phyloP scores from a whole-genome alignment of 495 filamentous ascomycete species.

The Hapsidospora chrysogenum region DNA sequence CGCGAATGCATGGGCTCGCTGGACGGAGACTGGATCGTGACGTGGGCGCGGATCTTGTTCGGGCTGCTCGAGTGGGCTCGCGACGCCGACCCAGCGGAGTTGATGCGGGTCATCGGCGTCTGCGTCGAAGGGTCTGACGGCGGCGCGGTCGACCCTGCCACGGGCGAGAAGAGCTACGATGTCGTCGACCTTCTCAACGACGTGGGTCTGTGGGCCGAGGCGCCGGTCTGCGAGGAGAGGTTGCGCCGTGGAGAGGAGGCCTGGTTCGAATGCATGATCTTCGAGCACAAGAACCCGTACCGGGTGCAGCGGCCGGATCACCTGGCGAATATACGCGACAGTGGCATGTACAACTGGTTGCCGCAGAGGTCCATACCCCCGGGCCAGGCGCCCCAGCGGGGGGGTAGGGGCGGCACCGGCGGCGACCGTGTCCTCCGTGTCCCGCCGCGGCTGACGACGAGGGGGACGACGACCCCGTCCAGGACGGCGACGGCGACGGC shows the following conservation, averaged over 20 bases:
- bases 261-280: not conserved
- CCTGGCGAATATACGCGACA: too few relatives aligned
- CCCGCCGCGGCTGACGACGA: too few relatives aligned
- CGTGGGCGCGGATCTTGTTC: conserved; percentile 15
- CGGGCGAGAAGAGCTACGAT: conserved; percentile 6
- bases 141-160: not conserved
- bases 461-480: too few relatives aligned
- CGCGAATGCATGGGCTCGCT: conserved; percentile 21
- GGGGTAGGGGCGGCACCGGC: too few relatives aligned
- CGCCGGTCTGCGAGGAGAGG: conserved; percentile 4
- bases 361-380: too few relatives aligned
- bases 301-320: too few relatives aligned
- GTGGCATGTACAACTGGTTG: too few relatives aligned
- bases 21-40: conserved; percentile 10
- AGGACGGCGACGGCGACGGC: too few relatives aligned
- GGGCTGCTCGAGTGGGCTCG: conserved; percentile 13
- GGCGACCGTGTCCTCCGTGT: too few relatives aligned
- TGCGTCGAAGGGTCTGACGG: not conserved
- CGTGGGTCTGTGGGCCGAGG: conserved; percentile 8
- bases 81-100: conserved; percentile 2
- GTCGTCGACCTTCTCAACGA: conserved; percentile 11
- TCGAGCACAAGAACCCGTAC: too few relatives aligned
- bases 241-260: not conserved
- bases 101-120: conserved; percentile 1
- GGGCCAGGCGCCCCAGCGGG: too few relatives aligned